A percentile compares a stretch with the other conserved stretches of the same genome.
These are phyloP conservation scores for Neocatenulostroma microsporum DNA, from an alignment of 2,329 filamentous ascomycete species.

Conservation along the genomic window DNA sequence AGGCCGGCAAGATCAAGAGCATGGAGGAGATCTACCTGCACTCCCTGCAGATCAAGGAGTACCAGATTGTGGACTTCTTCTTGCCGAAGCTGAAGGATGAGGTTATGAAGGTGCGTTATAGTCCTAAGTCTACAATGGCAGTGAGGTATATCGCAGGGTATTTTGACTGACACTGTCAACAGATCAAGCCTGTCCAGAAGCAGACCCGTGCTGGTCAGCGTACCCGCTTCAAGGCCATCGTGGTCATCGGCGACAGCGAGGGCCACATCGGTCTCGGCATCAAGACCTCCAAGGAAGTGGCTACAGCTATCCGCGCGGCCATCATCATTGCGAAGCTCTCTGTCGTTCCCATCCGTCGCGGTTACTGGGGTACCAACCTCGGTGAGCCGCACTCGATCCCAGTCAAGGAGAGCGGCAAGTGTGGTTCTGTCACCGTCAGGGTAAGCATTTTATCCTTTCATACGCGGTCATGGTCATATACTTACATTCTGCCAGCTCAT, in stretches of 20 bases:
- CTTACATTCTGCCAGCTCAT: constrained; percentile 60
- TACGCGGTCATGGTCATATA: background rate
- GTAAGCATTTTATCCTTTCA: constrained; percentile 53
- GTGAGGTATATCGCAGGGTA: too few species aligned
- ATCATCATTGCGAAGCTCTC: constrained; percentile 99
- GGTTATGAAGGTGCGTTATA: constrained; percentile 89
- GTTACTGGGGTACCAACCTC: constrained; percentile 99
- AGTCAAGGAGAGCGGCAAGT: constrained; percentile 99
- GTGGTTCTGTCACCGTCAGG: constrained; percentile 97
- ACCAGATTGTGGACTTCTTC: constrained; percentile 99
- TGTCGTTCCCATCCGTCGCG: constrained; percentile 95
- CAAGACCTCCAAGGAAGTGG: constrained; percentile 99
- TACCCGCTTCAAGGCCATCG: constrained; percentile 99
- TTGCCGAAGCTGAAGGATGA: constrained; percentile 99
- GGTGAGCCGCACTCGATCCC: constrained; percentile 98
- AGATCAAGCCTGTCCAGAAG: constrained; percentile 99
- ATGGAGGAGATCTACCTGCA: constrained; percentile 99
- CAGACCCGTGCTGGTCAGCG: constrained; percentile 99
- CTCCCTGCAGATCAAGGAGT: constrained; percentile 99
- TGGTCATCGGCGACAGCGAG: constrained; percentile 98
- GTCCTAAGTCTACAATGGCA: too few species aligned
- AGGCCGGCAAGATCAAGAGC: constrained; percentile 99
- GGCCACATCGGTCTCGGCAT: constrained; percentile 99
- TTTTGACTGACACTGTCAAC: too few species aligned
- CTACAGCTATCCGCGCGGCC: constrained; percentile 96